Evolutionary conservation across 2,329 filamentous ascomycete species (phyloP).

Genomic region (Plenodomus tracheiphilus): DNA sequence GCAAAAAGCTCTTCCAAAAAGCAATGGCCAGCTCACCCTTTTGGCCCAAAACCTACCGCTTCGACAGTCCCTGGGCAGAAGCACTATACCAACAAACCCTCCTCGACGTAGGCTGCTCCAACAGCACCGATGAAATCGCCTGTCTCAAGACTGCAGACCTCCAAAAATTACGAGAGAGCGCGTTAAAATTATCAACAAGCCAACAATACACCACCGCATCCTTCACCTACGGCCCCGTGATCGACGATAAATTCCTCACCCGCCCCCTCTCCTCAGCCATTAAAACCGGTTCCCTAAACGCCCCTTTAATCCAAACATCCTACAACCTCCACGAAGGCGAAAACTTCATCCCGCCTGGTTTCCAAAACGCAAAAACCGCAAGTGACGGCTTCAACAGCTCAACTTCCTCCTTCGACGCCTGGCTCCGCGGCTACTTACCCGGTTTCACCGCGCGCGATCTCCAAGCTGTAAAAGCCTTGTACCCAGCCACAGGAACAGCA

Average conservation of each 20-base stretch:
- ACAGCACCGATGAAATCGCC: conserved; percentile 47
- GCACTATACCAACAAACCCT: conserved; percentile 54
- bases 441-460: conserved; percentile 48
- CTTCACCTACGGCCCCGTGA: conserved; percentile 64
- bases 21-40: conserved; percentile 60
- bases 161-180: conserved; percentile 58
- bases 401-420: conserved; percentile 53
- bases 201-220: conserved; percentile 60
- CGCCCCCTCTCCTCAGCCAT: conserved; percentile 53
- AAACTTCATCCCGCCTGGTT: conserved; percentile 60
- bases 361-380: conserved; percentile 41
- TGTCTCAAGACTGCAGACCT: conserved; percentile 61
- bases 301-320: conserved; percentile 55
- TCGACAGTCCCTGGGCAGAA: conserved; percentile 57
- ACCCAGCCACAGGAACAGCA: conserved; percentile 53
- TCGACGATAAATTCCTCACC: conserved; percentile 59
- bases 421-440: conserved; percentile 60
- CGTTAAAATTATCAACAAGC: conserved; percentile 52
- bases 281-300: conserved; percentile 46
- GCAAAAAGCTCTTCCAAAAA: conserved; percentile 53
- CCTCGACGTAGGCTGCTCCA: conserved; percentile 52
- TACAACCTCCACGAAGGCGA: conserved; percentile 68
- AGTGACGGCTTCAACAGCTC: conserved; percentile 56
- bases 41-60: conserved; percentile 62
- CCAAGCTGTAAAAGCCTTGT: conserved; percentile 47